Base-by-base conservation (phyloP, 75 land plant species). In the Sequoia sempervirens region DNA sequence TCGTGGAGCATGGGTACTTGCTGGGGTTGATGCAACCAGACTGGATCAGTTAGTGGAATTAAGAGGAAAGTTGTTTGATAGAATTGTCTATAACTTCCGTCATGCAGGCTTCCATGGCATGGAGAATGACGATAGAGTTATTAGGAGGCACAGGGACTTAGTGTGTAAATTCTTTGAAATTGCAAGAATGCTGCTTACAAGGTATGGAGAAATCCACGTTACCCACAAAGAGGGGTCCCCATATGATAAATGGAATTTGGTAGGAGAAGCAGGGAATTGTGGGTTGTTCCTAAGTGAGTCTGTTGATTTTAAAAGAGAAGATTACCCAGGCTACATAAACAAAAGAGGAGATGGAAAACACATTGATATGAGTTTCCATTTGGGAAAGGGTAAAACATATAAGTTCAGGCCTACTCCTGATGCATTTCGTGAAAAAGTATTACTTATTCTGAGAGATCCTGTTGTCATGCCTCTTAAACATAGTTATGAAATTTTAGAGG, bases 261-360 rank as follows among this genome's bases (percentile, higher is more conserved):
- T 83, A 54, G 83, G 87, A 80, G 81, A 88, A 41, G 93, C 90
- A 43, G 50, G 18, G n/a, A 61, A 80, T 3, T 80, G 68, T 79
- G 86, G 88, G 34, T 64, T 92, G 82, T 37, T 61, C 10, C 41
- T 90, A 75, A 70, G 53, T 4, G 87, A 85, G 14, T 23, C 82
- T 70, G 87, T 45, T 36, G 54, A 84, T 61, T 92, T 92, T 52
- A 75, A 84, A 3, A 84, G 37, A 15, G 52, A 46, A 61, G 88
- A 90, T 61, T 92, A 92, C 82, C 93, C 87, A 5, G 88, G 90
- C 18, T 90, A 91, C 45, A 37, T 73, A 47, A 90, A 91, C 40
- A 89, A 87, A 47, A 86, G 82, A 86, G 91, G 93, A 37, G 86
- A 80, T 45, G 89, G 91, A n/a, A 1, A 26, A 2, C 70, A 70